Percentiles rank a stretch among this genome's conserved stretches.
Evolutionary conservation across 345 rosid species (phyloP).

Genomic region (Euphorbia pulcherrima): DNA sequence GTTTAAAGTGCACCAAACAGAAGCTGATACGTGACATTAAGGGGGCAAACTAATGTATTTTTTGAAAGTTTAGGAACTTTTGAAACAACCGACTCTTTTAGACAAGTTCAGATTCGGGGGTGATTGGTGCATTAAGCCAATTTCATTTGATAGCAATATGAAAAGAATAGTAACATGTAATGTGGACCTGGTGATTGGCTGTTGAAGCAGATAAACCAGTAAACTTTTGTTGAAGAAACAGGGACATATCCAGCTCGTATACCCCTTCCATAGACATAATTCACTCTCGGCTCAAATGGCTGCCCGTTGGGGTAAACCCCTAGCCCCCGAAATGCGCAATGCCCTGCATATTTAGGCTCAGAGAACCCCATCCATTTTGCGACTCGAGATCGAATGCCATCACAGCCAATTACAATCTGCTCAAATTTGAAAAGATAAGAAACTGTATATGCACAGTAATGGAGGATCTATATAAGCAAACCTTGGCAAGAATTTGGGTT

Average conservation of each 20-base stretch:
- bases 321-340: slow-evolving; percentile 75
- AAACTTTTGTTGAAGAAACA: slow-evolving; percentile 68
- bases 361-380: slow-evolving; percentile 92
- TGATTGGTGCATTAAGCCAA: too few species aligned
- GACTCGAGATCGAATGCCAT: slow-evolving; percentile 68
- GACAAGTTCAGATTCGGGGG: too few species aligned
- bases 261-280: slow-evolving; percentile 75
- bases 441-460: neutral
- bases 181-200: slow-evolving; percentile 63
- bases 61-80: too few species aligned
- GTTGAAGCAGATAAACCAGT: slow-evolving; percentile 95
- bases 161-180: slow-evolving; percentile 2
- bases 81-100: too few species aligned
- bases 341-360: slow-evolving; percentile 72
- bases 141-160: slow-evolving; percentile 2
- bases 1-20: too few species aligned
- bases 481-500: slow-evolving; percentile 57
- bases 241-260: slow-evolving; percentile 82
- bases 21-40: too few species aligned
- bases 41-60: too few species aligned
- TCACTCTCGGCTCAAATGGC: slow-evolving; percentile 59
- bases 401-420: slow-evolving; percentile 88
- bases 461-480: slow-evolving; percentile 7
- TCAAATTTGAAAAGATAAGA: slow-evolving; percentile 9
- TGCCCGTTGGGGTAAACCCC: slow-evolving; percentile 67